Conservation (phyloP, 1,284 basidiomycete genomes). For the Phaffia rhodozyma region DNA sequence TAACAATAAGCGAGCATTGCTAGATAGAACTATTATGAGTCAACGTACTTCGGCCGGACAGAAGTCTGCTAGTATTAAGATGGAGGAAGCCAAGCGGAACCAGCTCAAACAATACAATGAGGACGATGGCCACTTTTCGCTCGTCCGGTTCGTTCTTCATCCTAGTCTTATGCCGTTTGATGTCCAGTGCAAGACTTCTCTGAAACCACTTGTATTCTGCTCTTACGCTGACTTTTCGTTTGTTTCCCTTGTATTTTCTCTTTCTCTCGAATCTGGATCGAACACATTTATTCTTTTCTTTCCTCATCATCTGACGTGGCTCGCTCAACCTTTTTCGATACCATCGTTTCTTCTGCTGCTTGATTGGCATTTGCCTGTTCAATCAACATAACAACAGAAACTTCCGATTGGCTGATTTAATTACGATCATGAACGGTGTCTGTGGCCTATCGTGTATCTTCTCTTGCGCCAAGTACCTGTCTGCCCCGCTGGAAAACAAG, state of each 20-base stretch:
- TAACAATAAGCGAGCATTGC: too few relatives aligned
- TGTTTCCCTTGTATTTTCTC: background rate
- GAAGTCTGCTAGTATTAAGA: background rate
- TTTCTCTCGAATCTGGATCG: background rate
- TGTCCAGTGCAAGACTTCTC: background rate
- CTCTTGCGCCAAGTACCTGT: slow-evolving; percentile 73
- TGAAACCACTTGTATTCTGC: background rate
- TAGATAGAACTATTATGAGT: too few relatives aligned
- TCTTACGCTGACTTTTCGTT: background rate
- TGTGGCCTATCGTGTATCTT: slow-evolving; percentile 89
- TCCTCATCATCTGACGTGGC: slow-evolving; percentile 19
- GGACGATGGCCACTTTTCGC: slow-evolving; percentile 83
- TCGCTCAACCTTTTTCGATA: slow-evolving; percentile 7
- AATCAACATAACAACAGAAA: slow-evolving; percentile 48
- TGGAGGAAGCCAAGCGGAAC: slow-evolving; percentile 38
- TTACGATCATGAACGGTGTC: slow-evolving; percentile 99
- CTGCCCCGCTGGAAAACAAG: slow-evolving; percentile 34
- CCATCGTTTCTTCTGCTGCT: slow-evolving; percentile 1
- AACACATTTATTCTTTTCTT: background rate
- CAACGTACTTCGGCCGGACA: too few relatives aligned
- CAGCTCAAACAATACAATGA: slow-evolving; percentile 72
- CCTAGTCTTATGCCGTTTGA: background rate
- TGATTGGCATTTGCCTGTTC: background rate
- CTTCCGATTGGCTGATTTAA: slow-evolving; percentile 92
- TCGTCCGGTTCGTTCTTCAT: slow-evolving; percentile 58